Evolutionary conservation across 179 eudicot genomes (phyloP), one percentile per base, ranked within the genome.

Genomic region (Nepenthes alata): DNA sequence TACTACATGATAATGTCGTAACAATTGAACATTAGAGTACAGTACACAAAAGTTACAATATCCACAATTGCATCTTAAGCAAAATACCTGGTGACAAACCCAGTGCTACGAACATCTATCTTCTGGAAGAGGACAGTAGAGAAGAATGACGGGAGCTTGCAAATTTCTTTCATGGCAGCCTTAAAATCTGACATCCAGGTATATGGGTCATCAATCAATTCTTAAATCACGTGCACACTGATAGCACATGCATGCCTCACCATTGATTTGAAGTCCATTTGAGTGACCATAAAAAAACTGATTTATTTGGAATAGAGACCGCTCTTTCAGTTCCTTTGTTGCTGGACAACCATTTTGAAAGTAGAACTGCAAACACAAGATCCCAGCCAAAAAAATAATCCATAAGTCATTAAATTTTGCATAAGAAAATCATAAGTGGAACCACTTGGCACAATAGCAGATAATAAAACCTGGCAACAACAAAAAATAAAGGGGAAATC

Each of bases 91-190:
- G 97, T 83, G 66, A 90, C 83, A 71, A 81, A 67, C 25, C 97
- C 96, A 11, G 86, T 79, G 64, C 85, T 70, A 57, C 57, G 67
- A 54, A 70, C 67, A 62, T 90, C 96, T 63, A 90, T 90, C 84
- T 80, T 85, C 64, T 75, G 81, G 72, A 90, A 90, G 44, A 90
- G 87, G 8, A 75, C 79, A 51, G 82, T 62, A 34, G 93, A 88
- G 81, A 90, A 80, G 75, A 90, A 90, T 9, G 97, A 85, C 53
- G 95, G 97, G 53, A 89, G 80, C 87, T 89, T 89, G 81, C 97
- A 89, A 57, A 90, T 83, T 67, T 90, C 97, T 78, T 83, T 88
- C 0, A 94, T 85, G 62, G 88, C 78, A 47, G 74, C 76, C 71
- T 85, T 89, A 61, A 93, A 87, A 70, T 93, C 95, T 89, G 89